These are phyloP conservation scores for Rhodofomes roseus DNA, from an alignment of 1,284 basidiomycete genomes.

Conservation along the genomic window DNA sequence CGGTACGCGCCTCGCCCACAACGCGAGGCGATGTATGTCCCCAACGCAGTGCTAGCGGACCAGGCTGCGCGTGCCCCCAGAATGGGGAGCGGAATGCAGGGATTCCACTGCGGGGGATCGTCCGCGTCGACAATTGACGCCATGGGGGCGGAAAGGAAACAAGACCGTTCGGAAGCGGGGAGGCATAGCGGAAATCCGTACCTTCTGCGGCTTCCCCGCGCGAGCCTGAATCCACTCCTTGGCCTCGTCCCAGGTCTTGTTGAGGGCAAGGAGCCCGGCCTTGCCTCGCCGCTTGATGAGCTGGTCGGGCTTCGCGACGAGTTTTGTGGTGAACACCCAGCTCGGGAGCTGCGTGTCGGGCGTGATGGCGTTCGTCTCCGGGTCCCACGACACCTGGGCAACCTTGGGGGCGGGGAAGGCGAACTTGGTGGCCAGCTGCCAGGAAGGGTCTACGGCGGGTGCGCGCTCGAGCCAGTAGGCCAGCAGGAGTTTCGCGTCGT, in stretches of 20 bases:
- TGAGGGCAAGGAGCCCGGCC: constrained; percentile 91
- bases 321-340: constrained; percentile 88
- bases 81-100: neutral
- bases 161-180: neutral
- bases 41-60: neutral
- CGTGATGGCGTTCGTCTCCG: constrained; percentile 77
- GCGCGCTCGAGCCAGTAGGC: constrained; percentile 93
- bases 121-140: neutral
- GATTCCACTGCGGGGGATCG: neutral
- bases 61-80: neutral
- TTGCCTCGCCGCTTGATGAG: constrained; percentile 99
- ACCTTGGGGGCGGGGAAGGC: constrained; percentile 67
- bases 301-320: constrained; percentile 95
- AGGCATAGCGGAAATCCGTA: constrained; percentile 26
- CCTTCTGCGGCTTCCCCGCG: constrained; percentile 93
- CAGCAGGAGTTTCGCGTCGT: constrained; percentile 91
- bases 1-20: neutral
- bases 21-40: neutral
- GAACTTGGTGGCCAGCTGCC: constrained; percentile 57
- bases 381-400: constrained; percentile 87
- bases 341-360: constrained; percentile 72
- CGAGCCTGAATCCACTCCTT: constrained; percentile 86
- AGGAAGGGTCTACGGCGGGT: constrained; percentile 53
- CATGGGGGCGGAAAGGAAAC: neutral
- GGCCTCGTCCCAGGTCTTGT: constrained; percentile 89